Conservation (phyloP, 768 basidiomycete genomes). For the Guyanaporus albipodus region DNA sequence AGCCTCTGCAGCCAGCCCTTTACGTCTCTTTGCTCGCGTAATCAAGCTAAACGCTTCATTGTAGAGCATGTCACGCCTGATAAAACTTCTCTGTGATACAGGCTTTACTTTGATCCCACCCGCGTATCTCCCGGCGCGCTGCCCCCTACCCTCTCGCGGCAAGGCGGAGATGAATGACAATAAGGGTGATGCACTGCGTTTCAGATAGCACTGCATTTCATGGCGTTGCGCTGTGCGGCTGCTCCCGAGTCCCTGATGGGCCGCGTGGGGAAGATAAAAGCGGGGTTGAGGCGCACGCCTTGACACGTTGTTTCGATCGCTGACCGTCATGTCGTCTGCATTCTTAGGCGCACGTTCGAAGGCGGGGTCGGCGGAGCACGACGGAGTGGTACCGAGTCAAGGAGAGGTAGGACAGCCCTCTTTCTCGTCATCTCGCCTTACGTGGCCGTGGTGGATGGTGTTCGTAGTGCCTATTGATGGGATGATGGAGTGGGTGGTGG, state of each 20-base stretch:
- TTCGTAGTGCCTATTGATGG: no score
- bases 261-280: slow-evolving; percentile 5
- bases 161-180: neutral
- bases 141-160: no score
- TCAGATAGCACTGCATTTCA: neutral
- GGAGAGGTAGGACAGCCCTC: slow-evolving; percentile 14
- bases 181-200: neutral
- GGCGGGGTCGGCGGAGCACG: neutral
- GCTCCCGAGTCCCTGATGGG: no score
- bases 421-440: neutral
- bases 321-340: slow-evolving; percentile 3
- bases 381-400: slow-evolving; percentile 1
- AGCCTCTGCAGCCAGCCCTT: neutral
- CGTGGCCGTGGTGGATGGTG: no score
- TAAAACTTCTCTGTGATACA: neutral
- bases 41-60: no score
- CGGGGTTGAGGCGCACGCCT: neutral
- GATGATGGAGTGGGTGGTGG: no score
- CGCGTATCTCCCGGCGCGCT: neutral
- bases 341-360: neutral
- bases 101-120: no score
- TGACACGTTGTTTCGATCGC: no score
- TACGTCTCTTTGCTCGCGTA: no score
- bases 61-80: neutral
- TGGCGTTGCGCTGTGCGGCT: neutral